Percentiles rank a stretch among this genome's conserved stretches.
Conservation (phyloP, 2,329 filamentous ascomycete species). For the Cladobotryum mycophilum region DNA sequence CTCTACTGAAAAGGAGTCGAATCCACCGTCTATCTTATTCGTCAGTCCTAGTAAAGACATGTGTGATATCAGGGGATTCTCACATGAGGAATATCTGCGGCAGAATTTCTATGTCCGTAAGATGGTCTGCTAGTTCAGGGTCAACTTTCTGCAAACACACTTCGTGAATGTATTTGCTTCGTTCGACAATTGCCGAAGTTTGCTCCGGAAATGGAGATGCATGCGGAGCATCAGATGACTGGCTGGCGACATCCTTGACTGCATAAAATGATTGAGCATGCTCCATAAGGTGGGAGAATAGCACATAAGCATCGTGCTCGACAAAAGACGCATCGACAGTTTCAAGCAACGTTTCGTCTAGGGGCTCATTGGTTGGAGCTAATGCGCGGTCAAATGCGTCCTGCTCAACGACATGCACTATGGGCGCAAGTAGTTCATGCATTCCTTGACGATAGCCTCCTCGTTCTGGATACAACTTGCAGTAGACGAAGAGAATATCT, state of each 20-base stretch:
- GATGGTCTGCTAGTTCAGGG: slow-evolving; percentile 73
- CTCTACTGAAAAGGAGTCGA: slow-evolving; percentile 82
- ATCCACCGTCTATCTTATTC: slow-evolving; percentile 69
- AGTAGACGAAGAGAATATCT: slow-evolving; percentile 89
- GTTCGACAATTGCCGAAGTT: slow-evolving; percentile 63
- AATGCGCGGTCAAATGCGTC: slow-evolving; percentile 62
- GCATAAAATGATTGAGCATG: slow-evolving; percentile 83
- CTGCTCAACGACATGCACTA: slow-evolving; percentile 75
- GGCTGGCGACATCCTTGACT: slow-evolving; percentile 32
- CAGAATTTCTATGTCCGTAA: slow-evolving; percentile 79
- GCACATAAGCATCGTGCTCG: slow-evolving; percentile 83
- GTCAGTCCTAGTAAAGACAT: not conserved
- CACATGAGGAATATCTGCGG: slow-evolving; percentile 96
- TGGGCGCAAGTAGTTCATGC: slow-evolving; percentile 90
- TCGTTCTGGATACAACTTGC: slow-evolving; percentile 79
- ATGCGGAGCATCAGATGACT: slow-evolving; percentile 13
- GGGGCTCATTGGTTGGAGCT: slow-evolving; percentile 25
- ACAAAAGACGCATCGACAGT: slow-evolving; percentile 67
- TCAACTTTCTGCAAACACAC: slow-evolving; percentile 72
- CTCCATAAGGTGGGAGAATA: slow-evolving; percentile 86
- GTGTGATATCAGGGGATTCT: slow-evolving; percentile 19
- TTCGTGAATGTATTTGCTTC: slow-evolving; percentile 83
- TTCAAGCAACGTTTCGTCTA: slow-evolving; percentile 52
- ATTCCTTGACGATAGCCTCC: slow-evolving; percentile 96
- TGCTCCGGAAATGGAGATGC: slow-evolving; percentile 25